These are phyloP conservation scores for Dothistroma pini DNA, from an alignment of 2,329 filamentous ascomycete genomes.

Conservation along the genomic window DNA sequence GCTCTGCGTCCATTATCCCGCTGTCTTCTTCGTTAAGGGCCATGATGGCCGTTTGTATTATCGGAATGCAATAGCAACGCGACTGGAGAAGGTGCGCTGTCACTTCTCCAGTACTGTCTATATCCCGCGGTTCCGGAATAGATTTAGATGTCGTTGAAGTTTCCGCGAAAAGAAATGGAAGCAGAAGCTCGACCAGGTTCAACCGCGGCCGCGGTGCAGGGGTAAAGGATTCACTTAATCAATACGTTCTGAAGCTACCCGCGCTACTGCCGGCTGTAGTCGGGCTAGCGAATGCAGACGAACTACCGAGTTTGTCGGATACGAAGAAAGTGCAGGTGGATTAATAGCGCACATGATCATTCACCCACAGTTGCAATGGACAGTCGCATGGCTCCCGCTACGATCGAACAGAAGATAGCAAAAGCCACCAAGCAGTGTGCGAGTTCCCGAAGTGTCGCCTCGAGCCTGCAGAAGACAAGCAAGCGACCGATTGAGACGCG, in stretches of 20 bases:
- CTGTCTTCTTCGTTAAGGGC: conserved; percentile 54
- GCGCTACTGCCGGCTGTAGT: neutral
- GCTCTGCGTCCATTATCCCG: conserved; percentile 53
- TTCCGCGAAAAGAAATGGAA: neutral
- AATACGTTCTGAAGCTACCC: neutral
- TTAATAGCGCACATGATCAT: no score
- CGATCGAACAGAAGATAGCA: no score
- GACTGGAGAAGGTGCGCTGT: neutral
- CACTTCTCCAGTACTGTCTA: neutral
- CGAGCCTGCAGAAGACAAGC: no score
- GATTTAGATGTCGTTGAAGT: neutral
- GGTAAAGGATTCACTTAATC: neutral
- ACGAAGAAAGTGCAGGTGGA: no score
- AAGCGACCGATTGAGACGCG: no score
- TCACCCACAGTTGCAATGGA: no score
- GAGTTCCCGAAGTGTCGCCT: no score
- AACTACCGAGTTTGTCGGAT: no score
- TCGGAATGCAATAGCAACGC: neutral
- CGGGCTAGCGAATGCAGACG: no score
- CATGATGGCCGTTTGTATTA: neutral
- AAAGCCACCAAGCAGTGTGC: no score
- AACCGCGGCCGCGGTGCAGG: neutral
- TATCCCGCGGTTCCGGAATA: neutral
- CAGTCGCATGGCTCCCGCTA: no score
- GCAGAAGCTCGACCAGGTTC: neutral